Evolutionary conservation across 2,329 filamentous ascomycete species (phyloP).

Genomic region (Fusarium napiforme): DNA sequence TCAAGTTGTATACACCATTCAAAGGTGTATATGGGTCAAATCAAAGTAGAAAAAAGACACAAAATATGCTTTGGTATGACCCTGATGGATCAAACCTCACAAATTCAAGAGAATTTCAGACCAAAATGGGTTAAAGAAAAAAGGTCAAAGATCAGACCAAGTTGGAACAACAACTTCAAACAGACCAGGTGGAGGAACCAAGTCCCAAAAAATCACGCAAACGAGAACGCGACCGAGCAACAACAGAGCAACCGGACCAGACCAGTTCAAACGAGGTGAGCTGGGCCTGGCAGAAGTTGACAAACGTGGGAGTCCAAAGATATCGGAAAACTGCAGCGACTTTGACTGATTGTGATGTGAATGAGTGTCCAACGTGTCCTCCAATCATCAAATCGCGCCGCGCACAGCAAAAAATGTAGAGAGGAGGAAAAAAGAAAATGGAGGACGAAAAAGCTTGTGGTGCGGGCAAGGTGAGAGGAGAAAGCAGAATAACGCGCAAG

Average conservation of each 20-base stretch:
- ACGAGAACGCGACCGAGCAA: conserved; percentile 18
- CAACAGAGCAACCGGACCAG: conserved; percentile 18
- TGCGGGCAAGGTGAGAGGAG: not conserved
- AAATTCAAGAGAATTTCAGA: not conserved
- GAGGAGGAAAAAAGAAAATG: not conserved
- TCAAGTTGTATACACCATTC: not conserved
- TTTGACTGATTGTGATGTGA: conserved; percentile 4
- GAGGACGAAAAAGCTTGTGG: not conserved
- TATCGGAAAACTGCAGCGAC: conserved; percentile 24
- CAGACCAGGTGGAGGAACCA: not conserved
- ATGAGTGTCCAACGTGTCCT: not conserved
- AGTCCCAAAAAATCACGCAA: conserved; percentile 3
- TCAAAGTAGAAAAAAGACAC: not conserved
- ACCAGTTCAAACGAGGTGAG: conserved; percentile 15
- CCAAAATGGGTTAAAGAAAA: not conserved
- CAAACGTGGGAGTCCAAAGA: conserved; percentile 14
- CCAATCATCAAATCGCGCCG: conserved; percentile 30
- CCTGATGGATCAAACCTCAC: conserved; percentile 10
- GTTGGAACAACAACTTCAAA: not conserved
- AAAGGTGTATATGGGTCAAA: not conserved
- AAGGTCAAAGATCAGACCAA: not conserved
- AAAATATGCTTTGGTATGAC: not conserved
- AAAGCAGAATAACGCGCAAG: conserved; percentile 21
- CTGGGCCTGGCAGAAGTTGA: not conserved
- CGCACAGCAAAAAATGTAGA: conserved; percentile 12